Evolutionary conservation across 2,329 filamentous ascomycete genomes (phyloP).

Genomic region (Lasiodiplodia citricola): DNA sequence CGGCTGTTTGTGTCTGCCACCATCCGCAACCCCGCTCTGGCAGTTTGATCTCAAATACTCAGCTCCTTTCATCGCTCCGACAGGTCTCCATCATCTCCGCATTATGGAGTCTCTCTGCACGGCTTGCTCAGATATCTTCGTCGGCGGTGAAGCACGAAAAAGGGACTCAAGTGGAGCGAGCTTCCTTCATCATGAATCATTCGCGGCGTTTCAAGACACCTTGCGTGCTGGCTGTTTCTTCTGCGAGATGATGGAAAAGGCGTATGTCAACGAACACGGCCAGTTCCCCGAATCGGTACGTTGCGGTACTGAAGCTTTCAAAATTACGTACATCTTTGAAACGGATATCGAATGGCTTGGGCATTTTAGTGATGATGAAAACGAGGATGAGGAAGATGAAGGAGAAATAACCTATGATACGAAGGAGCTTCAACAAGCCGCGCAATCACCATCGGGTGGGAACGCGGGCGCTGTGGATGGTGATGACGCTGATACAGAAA

Average conservation of each 20-base stretch:
- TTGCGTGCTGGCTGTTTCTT: background rate
- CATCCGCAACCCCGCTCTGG: too few relatives aligned
- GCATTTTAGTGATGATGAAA: background rate
- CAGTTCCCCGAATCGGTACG: background rate
- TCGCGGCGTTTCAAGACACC: background rate
- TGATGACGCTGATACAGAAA: background rate
- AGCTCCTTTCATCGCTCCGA: too few relatives aligned
- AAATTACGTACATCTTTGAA: background rate
- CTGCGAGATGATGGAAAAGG: background rate
- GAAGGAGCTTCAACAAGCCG: background rate
- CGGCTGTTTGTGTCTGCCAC: too few relatives aligned
- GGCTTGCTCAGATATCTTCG: background rate
- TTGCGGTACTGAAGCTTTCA: background rate
- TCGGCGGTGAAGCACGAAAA: background rate
- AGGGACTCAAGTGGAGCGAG: background rate
- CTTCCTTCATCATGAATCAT: background rate
- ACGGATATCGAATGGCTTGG: background rate
- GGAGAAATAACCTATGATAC: background rate
- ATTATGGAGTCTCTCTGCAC: background rate
- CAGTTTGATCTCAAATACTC: too few relatives aligned
- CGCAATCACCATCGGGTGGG: too few relatives aligned
- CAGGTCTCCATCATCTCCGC: too few relatives aligned
- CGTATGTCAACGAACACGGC: background rate
- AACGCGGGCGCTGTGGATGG: too few relatives aligned
- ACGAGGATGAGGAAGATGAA: background rate